Conservation (phyloP, 345 rosid species). For the Mangifera indica region DNA sequence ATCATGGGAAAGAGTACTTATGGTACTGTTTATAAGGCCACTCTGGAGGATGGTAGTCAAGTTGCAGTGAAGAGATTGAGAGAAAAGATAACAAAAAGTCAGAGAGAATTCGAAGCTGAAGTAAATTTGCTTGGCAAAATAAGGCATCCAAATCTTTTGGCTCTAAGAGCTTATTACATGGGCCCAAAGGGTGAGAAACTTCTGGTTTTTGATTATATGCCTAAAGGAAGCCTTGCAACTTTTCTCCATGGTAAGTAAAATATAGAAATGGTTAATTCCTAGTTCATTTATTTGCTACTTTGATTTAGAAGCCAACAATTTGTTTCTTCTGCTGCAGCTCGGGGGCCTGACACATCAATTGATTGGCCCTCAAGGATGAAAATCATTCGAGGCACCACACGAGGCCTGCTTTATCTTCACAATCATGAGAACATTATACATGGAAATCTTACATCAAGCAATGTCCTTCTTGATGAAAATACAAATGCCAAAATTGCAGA, state of each 20-base stretch:
- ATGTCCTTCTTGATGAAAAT: slow-evolving; percentile 61
- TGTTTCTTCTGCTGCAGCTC: slow-evolving; percentile 47
- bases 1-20: slow-evolving; percentile 94
- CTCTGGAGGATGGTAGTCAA: slow-evolving; percentile 89
- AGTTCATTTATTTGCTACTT: background rate
- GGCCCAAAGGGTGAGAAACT: slow-evolving; percentile 98
- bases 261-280: background rate
- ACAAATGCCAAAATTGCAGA: slow-evolving; percentile 62
- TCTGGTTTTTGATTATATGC: slow-evolving; percentile 90
- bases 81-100: slow-evolving; percentile 82
- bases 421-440: slow-evolving; percentile 68
- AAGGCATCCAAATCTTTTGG: slow-evolving; percentile 76
- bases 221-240: slow-evolving; percentile 81
- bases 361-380: slow-evolving; percentile 81
- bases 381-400: slow-evolving; percentile 59
- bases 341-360: slow-evolving; percentile 66
- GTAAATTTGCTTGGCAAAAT: slow-evolving; percentile 70
- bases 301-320: background rate
- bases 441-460: slow-evolving; percentile 84
- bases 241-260: slow-evolving; percentile 75
- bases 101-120: slow-evolving; percentile 77
- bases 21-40: slow-evolving; percentile 94
- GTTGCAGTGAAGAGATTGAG: slow-evolving; percentile 88
- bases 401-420: slow-evolving; percentile 73
- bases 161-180: slow-evolving; percentile 82